Evolutionary conservation across 129 eudicot species (phyloP).

Genomic region (Pulicaria dysenterica): DNA sequence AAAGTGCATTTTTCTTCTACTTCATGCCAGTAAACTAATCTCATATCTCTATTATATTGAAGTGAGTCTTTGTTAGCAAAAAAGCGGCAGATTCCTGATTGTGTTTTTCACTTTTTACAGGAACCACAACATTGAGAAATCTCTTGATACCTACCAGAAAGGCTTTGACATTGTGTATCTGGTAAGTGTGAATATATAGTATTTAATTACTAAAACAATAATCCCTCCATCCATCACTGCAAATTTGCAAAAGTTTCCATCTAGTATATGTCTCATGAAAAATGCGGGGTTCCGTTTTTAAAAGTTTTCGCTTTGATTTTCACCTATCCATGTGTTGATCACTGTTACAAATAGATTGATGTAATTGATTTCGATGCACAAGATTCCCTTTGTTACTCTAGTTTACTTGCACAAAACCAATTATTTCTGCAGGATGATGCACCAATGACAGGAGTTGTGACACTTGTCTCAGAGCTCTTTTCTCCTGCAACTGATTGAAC

Average conservation of each 20-base stretch:
- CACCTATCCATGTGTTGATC: background rate
- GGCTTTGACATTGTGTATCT: slow-evolving; percentile 81
- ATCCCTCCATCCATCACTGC: too few relatives aligned
- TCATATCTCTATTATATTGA: background rate
- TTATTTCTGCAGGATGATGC: slow-evolving; percentile 73
- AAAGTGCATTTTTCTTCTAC: too few relatives aligned
- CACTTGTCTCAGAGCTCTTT: slow-evolving; percentile 67
- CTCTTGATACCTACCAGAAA: slow-evolving; percentile 66
- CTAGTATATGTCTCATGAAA: background rate
- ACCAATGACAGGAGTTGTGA: slow-evolving; percentile 70
- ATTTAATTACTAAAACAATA: background rate
- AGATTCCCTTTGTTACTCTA: too few relatives aligned
- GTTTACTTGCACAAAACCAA: background rate
- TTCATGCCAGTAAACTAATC: background rate
- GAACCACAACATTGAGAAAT: slow-evolving; percentile 72
- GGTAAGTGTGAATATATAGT: slow-evolving; percentile 49
- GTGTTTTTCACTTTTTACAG: slow-evolving; percentile 41
- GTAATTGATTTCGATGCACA: too few relatives aligned
- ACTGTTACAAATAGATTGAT: background rate
- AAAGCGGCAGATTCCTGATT: slow-evolving; percentile 15
- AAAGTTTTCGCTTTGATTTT: background rate
- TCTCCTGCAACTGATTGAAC: slow-evolving; percentile 40
- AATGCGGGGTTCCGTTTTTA: background rate
- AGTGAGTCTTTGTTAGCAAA: background rate
- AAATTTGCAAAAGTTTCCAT: too few relatives aligned